Base-by-base conservation (phyloP, 116 monocot genomes). In the Zostera marina region DNA sequence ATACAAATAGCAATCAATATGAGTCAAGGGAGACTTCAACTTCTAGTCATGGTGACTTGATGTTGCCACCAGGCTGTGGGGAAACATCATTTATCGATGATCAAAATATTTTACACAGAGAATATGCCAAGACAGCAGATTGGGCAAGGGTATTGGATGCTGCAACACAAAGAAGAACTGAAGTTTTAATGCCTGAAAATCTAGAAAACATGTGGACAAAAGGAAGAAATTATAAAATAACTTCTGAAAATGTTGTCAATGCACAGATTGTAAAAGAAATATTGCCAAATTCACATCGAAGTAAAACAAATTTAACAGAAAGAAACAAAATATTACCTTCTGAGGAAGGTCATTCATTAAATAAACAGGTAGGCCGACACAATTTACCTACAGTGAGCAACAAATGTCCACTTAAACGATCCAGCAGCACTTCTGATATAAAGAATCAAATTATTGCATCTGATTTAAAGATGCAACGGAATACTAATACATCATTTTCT, bases 161-260 rank as follows among this genome's bases (percentile, higher is more conserved):
- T 68, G 82, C 86, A 63, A 82, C 85, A 49, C 77, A 89, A 68
- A 98, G 89, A 76, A 79, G 96, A 74, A 73, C 81, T 72, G 76
- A 98, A 72, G 82, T 98, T 68, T 82, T 98, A 60, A 78, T 82
- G 26, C 96, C 96, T 70, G 96, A 98, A 63, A 98, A 98, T 82
- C 76, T 98, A 69, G 96, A 98, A 15, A 86, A 90, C 60, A 76
- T 98, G 90, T 98, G 96, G 96, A 77, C 90, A 42, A 98, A 81
- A 81, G 96, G 96, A 63, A 85, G 83, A 80, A 85, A 98, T 70
- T 98, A 98, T 72, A 67, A 83, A 64, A 98, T 60, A 44, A 23
- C 63, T 45, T 42, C 53, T n/a, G 73, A 41, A 26, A 60, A 12
- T 38, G 57, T 45, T 65, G 46, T 49, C 12, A 51, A 54, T 54